Conservation (phyloP, 495 filamentous ascomycete species). For the Xylaria telfairii region DNA sequence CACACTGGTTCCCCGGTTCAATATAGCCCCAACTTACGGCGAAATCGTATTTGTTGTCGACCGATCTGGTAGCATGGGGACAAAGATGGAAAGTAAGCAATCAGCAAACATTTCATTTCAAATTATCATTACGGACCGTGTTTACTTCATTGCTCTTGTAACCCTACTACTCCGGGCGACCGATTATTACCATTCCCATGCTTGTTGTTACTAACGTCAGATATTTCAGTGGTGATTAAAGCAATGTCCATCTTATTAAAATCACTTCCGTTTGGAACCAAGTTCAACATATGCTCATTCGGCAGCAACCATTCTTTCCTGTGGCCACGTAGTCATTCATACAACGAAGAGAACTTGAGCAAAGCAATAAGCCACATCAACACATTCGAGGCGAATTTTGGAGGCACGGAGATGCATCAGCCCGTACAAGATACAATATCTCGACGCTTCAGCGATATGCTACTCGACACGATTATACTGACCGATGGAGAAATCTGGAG, state of each 20-base stretch:
- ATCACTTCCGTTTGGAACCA: constrained; percentile 67
- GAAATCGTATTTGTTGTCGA: constrained; percentile 78
- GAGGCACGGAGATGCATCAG: constrained; percentile 71
- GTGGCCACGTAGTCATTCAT: constrained; percentile 63
- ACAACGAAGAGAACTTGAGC: constrained; percentile 57
- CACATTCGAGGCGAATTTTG: constrained; percentile 58
- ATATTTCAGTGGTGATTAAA: constrained; percentile 47
- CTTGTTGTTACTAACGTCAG: not conserved
- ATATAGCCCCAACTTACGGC: constrained; percentile 55
- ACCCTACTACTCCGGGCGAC: not conserved
- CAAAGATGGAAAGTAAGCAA: constrained; percentile 49
- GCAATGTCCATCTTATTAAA: constrained; percentile 74
- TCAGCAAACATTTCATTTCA: not conserved
- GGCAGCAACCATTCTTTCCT: constrained; percentile 60
- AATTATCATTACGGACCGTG: not conserved
- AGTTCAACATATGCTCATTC: constrained; percentile 80
- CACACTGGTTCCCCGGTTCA: constrained; percentile 70
- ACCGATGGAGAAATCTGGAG: constrained; percentile 76
- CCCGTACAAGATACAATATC: constrained; percentile 61
- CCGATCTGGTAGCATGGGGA: constrained; percentile 68
- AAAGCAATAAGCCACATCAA: constrained; percentile 58
- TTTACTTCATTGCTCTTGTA: not conserved
- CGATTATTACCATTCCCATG: not conserved
- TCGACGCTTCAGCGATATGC: constrained; percentile 55
- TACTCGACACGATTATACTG: constrained; percentile 66